Conservation (phyloP, 176 grass and related monocot species). For the Paspalum vaginatum region DNA sequence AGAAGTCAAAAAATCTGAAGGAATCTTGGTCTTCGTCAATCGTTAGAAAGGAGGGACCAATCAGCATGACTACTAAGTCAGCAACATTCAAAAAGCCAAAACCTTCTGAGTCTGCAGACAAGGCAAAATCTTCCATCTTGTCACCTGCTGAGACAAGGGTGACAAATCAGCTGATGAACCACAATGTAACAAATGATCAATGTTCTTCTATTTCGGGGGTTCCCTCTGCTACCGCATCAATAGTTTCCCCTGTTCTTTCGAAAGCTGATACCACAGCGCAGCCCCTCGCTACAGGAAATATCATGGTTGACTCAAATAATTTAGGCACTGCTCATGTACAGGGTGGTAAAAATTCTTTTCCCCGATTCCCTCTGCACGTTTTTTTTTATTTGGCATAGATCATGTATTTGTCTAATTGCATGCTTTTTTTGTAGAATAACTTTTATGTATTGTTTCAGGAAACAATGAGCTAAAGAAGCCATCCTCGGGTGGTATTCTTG, state of each 20-base stretch:
- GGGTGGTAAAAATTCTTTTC: constrained; percentile 40
- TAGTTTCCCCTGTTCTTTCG: constrained; percentile 43
- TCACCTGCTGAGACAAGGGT: constrained; percentile 51
- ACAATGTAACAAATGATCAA: constrained; percentile 50
- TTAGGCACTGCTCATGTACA: constrained; percentile 47
- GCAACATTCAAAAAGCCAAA: constrained; percentile 72
- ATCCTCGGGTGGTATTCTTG: constrained; percentile 50
- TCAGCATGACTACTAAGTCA: constrained; percentile 58
- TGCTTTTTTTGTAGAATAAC: constrained; percentile 33
- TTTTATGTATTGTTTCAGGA: constrained; percentile 51
- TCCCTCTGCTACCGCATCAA: constrained; percentile 44
- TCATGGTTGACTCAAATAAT: constrained; percentile 39
- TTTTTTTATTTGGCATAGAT: constrained; percentile 3
- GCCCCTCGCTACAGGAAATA: constrained; percentile 40
- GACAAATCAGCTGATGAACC: constrained; percentile 42
- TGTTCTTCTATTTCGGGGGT: constrained; percentile 58
- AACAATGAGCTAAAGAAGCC: constrained; percentile 68
- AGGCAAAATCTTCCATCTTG: constrained; percentile 43
- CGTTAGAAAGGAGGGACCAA: constrained; percentile 56
- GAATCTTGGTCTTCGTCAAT: constrained; percentile 48
- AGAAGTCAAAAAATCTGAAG: constrained; percentile 61
- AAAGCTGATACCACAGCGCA: constrained; percentile 54
- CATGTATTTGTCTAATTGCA: constrained; percentile 34
- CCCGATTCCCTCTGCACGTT: neutral
- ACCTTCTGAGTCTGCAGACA: constrained; percentile 51